A percentile compares a stretch with the other conserved stretches of the same genome.
These are phyloP conservation scores for Biancaea sappan DNA, from an alignment of 306 rosid genomes.

Conservation along the genomic window DNA sequence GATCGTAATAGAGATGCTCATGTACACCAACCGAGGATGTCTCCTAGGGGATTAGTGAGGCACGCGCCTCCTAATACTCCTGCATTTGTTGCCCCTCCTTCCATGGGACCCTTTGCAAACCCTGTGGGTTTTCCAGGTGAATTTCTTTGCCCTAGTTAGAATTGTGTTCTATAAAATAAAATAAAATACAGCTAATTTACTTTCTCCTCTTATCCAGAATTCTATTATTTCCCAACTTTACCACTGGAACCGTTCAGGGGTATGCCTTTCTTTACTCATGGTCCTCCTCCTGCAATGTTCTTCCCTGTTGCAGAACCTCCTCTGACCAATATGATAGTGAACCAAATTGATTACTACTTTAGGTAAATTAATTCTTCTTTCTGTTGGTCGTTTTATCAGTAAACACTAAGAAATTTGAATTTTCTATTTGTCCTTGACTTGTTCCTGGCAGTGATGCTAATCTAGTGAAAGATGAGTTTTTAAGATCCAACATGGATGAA, in stretches of 20 bases:
- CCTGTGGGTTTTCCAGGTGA: conserved; percentile 60
- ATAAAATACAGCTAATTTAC: conserved; percentile 20
- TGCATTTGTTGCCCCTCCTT: conserved; percentile 49
- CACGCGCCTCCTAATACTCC: conserved; percentile 49
- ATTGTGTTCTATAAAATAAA: neutral
- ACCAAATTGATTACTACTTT: conserved; percentile 79
- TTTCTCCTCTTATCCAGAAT: conserved; percentile 46
- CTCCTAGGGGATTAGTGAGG: conserved; percentile 58
- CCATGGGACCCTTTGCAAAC: conserved; percentile 48
- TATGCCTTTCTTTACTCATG: conserved; percentile 53
- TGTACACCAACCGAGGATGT: conserved; percentile 57
- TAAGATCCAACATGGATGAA: conserved; percentile 71
- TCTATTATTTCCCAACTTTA: conserved; percentile 52
- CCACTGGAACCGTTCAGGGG: conserved; percentile 62
- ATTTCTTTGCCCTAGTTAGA: conserved; percentile 14
- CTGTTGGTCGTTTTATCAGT: neutral
- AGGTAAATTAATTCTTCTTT: conserved; percentile 47
- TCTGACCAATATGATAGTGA: conserved; percentile 40
- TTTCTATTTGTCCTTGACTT: conserved; percentile 21
- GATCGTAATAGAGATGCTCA: conserved; percentile 61
- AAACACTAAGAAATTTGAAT: neutral
- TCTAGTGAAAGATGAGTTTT: conserved; percentile 56
- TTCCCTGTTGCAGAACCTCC: conserved; percentile 56
- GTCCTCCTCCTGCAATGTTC: conserved; percentile 59
- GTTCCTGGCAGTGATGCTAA: conserved; percentile 62